phyloP scores from a whole-genome alignment of 2,329 filamentous ascomycete species.

The Aureobasidium lini region DNA sequence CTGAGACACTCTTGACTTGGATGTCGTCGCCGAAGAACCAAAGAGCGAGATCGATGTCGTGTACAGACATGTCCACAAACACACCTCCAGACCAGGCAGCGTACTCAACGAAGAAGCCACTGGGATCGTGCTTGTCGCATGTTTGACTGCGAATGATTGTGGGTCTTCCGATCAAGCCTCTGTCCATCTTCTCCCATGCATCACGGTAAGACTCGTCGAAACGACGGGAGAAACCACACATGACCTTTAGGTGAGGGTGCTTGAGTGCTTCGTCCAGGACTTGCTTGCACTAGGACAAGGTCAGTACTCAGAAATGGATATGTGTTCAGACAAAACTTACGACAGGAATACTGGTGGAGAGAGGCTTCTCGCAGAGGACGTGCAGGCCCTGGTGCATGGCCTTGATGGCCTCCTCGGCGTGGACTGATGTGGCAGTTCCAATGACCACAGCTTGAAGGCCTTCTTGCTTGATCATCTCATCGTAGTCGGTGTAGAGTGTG shows the following conservation, averaged over 20 bases:
- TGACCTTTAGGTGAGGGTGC: constrained; percentile 34
- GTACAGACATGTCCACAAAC: constrained; percentile 38
- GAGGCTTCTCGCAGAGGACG: constrained; percentile 34
- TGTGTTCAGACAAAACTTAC: not conserved
- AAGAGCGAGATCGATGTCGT: constrained; percentile 39
- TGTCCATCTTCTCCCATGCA: constrained; percentile 28
- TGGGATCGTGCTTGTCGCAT: constrained; percentile 32
- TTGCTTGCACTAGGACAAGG: constrained; percentile 7
- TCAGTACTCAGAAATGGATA: not conserved
- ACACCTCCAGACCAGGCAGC: constrained; percentile 35
- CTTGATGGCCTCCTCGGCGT: constrained; percentile 28
- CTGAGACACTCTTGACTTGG: constrained; percentile 28
- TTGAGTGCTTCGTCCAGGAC: constrained; percentile 31
- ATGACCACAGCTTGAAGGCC: constrained; percentile 39
- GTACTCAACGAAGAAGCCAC: constrained; percentile 38
- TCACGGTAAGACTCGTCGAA: constrained; percentile 39
- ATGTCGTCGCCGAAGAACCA: constrained; percentile 34
- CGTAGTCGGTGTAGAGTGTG: constrained; percentile 38
- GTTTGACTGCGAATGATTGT: constrained; percentile 37
- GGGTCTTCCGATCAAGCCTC: constrained; percentile 33
- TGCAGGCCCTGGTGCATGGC: constrained; percentile 31
- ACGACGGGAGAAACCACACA: constrained; percentile 39
- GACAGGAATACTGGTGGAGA: constrained; percentile 24
- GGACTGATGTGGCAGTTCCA: constrained; percentile 28
- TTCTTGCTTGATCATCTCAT: constrained; percentile 38